Percentiles rank a stretch among this genome's conserved stretches.
Conservation (phyloP, 2,329 filamentous ascomycete genomes). For the Monosporascus sp. region DNA sequence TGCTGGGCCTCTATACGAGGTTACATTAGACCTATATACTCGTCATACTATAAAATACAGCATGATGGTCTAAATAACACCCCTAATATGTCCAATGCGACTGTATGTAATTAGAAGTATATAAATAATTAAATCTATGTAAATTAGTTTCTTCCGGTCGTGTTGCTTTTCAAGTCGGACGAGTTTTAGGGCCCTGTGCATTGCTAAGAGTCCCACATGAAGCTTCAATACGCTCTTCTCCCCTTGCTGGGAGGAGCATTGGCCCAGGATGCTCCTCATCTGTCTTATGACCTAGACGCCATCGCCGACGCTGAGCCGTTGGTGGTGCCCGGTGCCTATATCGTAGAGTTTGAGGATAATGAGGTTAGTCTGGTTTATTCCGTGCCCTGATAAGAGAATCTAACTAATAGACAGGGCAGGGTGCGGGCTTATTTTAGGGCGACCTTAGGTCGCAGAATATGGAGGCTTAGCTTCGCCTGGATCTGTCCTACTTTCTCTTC, state of each 20-base stretch:
- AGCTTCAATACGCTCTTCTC: not conserved
- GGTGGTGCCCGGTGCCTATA: constrained; percentile 17
- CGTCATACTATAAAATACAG: no score
- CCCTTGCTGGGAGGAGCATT: not conserved
- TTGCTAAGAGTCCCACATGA: not conserved
- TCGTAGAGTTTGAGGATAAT: constrained; percentile 19
- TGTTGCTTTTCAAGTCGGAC: no score
- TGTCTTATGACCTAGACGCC: not conserved
- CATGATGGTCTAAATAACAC: no score
- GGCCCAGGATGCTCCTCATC: not conserved
- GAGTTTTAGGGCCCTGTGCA: no score
- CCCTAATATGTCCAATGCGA: no score
- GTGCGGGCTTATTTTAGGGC: constrained; percentile 10
- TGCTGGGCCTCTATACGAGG: no score
- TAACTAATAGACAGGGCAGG: not conserved
- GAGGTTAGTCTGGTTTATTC: not conserved
- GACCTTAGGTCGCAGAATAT: constrained; percentile 12
- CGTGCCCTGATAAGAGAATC: not conserved
- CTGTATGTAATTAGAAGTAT: no score
- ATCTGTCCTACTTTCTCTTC: constrained; percentile 19
- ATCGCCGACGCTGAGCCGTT: not conserved
- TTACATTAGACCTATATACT: no score
- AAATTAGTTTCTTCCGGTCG: no score
- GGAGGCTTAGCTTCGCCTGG: constrained; percentile 13
- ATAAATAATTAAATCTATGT: no score